These are phyloP conservation scores for Lactarius tabidus DNA, from an alignment of 768 basidiomycete genomes.

Conservation along the genomic window DNA sequence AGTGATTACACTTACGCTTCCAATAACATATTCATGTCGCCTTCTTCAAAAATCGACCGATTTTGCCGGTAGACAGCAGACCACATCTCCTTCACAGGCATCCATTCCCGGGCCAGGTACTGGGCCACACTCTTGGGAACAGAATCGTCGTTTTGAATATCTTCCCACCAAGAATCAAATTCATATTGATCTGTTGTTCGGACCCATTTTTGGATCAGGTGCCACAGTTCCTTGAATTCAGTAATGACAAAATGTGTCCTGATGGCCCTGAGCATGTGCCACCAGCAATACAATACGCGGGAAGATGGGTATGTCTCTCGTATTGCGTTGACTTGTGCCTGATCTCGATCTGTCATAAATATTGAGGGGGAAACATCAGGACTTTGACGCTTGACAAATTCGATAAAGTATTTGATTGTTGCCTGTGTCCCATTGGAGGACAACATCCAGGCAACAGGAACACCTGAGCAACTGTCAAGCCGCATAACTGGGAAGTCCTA, in stretches of 20 bases:
- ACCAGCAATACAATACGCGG: neutral
- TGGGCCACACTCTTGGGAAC: neutral
- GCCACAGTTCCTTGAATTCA: neutral
- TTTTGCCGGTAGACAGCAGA: neutral
- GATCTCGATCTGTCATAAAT: neutral
- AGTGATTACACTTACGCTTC: neutral
- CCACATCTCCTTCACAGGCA: neutral
- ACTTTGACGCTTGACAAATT: neutral
- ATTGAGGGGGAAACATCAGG: neutral
- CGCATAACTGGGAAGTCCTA: neutral
- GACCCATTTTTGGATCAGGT: neutral
- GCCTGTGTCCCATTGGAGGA: neutral
- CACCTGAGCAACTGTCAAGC: neutral
- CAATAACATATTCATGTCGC: neutral
- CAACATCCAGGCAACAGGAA: neutral
- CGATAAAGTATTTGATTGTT: neutral
- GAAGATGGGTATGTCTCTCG: neutral
- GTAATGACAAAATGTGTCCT: neutral
- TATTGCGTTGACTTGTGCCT: neutral
- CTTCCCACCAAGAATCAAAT: neutral
- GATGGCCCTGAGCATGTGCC: neutral
- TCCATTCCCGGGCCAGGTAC: neutral
- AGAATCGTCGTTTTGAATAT: neutral
- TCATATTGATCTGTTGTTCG: neutral
- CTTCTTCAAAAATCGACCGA: neutral